Percentiles rank a stretch among this genome's conserved stretches.
Evolutionary conservation across 768 basidiomycete species (phyloP).

Genomic region (Ramaria sp.): DNA sequence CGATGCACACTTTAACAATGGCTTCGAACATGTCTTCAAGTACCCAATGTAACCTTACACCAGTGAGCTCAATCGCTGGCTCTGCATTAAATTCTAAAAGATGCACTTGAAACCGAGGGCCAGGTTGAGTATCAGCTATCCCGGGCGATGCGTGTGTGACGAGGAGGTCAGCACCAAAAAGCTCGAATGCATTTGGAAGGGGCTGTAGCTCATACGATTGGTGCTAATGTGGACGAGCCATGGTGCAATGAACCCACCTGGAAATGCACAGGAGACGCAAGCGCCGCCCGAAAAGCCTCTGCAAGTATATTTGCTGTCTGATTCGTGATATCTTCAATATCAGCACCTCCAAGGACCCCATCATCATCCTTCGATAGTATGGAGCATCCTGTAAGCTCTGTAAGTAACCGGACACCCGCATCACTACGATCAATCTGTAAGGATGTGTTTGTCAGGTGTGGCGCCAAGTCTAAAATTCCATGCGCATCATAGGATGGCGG

Average conservation of each 20-base stretch:
- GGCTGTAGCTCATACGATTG: conserved; percentile 33
- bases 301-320: conserved; percentile 57
- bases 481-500: conserved; percentile 28
- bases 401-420: conserved; percentile 55
- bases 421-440: conserved; percentile 60
- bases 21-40: conserved; percentile 70
- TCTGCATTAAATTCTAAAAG: conserved; percentile 91
- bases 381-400: conserved; percentile 63
- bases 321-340: conserved; percentile 41
- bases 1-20: conserved; percentile 56
- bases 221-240: not conserved
- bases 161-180: conserved; percentile 91
- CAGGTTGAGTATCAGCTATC: not conserved
- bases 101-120: conserved; percentile 40
- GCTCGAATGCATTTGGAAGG: conserved; percentile 85
- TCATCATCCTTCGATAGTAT: conserved; percentile 30
- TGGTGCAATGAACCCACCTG: conserved; percentile 39
- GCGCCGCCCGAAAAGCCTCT: conserved; percentile 79
- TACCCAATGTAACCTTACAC: conserved; percentile 69
- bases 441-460: conserved; percentile 90
- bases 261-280: conserved; percentile 74
- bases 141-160: conserved; percentile 34
- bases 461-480: conserved; percentile 37
- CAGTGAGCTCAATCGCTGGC: conserved; percentile 92
- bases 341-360: conserved; percentile 22